Evolutionary conservation across 495 filamentous ascomycete genomes (phyloP).

Genomic region (Aspergillus diversus): DNA sequence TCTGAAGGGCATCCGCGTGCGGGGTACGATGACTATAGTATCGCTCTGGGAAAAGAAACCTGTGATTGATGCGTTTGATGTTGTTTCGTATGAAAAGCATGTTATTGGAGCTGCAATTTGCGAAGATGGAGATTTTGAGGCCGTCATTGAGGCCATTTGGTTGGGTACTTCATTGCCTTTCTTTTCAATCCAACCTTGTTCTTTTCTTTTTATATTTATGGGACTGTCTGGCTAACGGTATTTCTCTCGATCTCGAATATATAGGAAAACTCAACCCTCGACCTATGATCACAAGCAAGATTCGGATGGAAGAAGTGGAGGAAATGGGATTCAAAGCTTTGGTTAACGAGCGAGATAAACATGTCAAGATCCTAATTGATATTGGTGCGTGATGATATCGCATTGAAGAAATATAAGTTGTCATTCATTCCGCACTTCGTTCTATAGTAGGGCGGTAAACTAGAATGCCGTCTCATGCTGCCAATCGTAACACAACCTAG

Average conservation of each 20-base stretch:
- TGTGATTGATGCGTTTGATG: constrained; percentile 26
- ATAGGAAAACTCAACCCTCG: constrained; percentile 33
- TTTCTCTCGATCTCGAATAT: neutral
- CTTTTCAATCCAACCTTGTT: neutral
- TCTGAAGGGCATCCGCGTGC: constrained; percentile 26
- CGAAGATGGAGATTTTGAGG: constrained; percentile 55
- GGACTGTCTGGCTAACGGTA: constrained; percentile 7
- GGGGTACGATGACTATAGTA: constrained; percentile 30
- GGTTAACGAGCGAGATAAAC: constrained; percentile 54
- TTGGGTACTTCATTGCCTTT: constrained; percentile 36
- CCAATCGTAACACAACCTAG: too few relatives aligned
- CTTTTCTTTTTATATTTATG: neutral
- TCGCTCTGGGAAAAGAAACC: constrained; percentile 35
- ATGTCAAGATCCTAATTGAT: constrained; percentile 57
- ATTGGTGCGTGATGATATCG: constrained; percentile 8
- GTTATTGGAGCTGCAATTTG: constrained; percentile 38
- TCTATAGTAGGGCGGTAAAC: neutral
- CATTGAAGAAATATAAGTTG: neutral
- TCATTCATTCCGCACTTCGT: neutral
- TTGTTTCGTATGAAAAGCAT: constrained; percentile 33
- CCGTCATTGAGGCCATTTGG: constrained; percentile 57
- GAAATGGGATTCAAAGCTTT: constrained; percentile 58
- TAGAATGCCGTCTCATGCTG: neutral
- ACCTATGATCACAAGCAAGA: constrained; percentile 61
- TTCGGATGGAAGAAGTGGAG: constrained; percentile 54